Percentiles rank a stretch among this genome's conserved stretches.
Conservation (phyloP, 148 eudicot genomes). For the Amaranthus hypochondriacus region DNA sequence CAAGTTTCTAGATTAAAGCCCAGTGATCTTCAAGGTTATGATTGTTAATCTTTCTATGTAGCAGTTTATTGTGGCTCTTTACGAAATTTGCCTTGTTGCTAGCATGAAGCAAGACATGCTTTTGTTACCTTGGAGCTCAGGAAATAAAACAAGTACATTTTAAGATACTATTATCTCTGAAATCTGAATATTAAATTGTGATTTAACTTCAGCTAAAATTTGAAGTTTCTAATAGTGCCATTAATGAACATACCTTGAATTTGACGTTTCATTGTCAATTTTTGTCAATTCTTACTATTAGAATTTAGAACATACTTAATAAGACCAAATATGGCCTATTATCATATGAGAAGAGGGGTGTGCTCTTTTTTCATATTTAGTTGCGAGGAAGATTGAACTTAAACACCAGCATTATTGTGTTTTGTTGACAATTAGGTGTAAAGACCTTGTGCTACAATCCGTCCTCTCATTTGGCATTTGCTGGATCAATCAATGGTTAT, state of each 20-base stretch:
- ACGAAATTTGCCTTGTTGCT: neutral
- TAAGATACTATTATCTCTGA: neutral
- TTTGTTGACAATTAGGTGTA: slow-evolving; percentile 37
- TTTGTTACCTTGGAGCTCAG: neutral
- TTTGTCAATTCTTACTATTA: too few species aligned
- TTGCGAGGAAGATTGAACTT: too few species aligned
- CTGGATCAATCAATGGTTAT: slow-evolving; percentile 63
- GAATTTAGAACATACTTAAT: too few species aligned
- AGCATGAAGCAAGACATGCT: neutral
- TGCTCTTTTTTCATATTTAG: too few species aligned
- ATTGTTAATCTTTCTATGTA: neutral
- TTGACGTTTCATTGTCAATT: too few species aligned
- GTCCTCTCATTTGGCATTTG: slow-evolving; percentile 50
- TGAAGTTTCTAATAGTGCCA: too few species aligned
- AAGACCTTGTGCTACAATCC: slow-evolving; percentile 58
- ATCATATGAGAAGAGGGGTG: too few species aligned
- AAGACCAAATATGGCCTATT: too few species aligned
- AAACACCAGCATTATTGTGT: neutral
- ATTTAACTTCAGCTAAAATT: neutral
- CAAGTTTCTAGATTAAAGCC: slow-evolving; percentile 45
- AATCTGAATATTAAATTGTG: neutral
- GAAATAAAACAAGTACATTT: neutral
- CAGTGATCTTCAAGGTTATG: slow-evolving; percentile 50
- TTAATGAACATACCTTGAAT: too few species aligned
- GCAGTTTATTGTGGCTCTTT: neutral